Base-by-base conservation (phyloP, 2,329 filamentous ascomycete genomes). In the Dactylellina parvicollis region DNA sequence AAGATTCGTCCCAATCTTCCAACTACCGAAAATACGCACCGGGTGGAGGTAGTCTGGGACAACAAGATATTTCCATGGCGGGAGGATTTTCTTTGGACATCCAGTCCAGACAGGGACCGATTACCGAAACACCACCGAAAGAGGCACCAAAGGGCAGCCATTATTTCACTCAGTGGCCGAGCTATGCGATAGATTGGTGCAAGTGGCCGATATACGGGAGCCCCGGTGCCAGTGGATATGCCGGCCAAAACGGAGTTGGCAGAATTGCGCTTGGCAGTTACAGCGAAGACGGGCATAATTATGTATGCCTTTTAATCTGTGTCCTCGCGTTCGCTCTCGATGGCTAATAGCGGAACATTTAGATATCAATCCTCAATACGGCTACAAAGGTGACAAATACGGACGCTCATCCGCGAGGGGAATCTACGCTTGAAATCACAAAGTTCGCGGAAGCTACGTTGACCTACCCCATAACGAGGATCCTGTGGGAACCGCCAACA, bases 101-200 rank as follows among this genome's bases (percentile, higher is more conserved):
- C 5, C 67, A 72, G 40, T 72, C 67, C 8, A 40, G 67, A 28
- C 59, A 64, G n/a, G 67, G 67, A 16, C 46, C 54, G 14, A 56
- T 66, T 42, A 67, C 67, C 8, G 67, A 72, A 24, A 42, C 62
- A 2, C 70, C 60, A n/a, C 60, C 62, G 14, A 74, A 74, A 44
- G 70, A 74, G 18, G 20, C 40, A n/a, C 55, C 62, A 12, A 66
- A 42, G 22, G 70, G 70, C 8, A 74, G 70, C 18, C 70, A 74
- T 30, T 67, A 62, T 22, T 66, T 52, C 16, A 66, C 70, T 3
- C 93, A 94, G 0, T 99, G 95, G 92, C 90, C 92, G 12, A 89
- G 96, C 62, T 99, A 98, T 80, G 94, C 95, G 10, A 94, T 96
- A 78, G 95, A 99, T 82, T 99, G 95, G 95, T 99, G 95, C 84